phyloP scores from a whole-genome alignment of 1,284 basidiomycete species.

The Phellopilus nigrolimitatus region DNA sequence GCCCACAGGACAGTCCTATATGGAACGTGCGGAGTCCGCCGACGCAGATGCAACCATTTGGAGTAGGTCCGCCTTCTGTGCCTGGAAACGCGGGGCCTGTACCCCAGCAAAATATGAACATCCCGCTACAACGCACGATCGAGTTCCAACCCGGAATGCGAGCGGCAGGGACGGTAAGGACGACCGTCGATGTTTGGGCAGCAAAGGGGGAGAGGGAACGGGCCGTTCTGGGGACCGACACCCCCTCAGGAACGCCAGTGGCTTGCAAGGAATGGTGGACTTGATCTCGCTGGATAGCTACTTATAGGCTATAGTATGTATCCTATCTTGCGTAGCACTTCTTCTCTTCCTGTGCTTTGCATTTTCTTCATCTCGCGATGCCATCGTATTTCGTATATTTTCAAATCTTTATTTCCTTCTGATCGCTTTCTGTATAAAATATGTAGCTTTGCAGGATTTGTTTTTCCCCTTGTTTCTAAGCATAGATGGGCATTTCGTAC shows the following conservation, averaged over 20 bases:
- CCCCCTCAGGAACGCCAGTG: constrained; percentile 7
- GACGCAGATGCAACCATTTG: constrained; percentile 14
- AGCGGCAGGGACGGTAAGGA: constrained; percentile 25
- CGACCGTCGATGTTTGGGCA: constrained; percentile 32
- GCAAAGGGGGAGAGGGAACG: constrained; percentile 29
- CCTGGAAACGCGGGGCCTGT: constrained; percentile 8
- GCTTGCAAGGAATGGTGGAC: constrained; percentile 8
- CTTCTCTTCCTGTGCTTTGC: neutral
- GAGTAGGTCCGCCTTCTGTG: constrained; percentile 5
- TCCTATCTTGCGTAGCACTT: neutral
- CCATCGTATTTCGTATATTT: no score
- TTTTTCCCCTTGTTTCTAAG: no score
- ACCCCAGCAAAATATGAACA: constrained; percentile 11
- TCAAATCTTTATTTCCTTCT: no score
- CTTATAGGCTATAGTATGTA: no score
- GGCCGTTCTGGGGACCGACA: constrained; percentile 15
- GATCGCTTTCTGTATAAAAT: no score
- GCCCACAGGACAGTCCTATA: constrained; percentile 1
- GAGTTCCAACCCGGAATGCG: constrained; percentile 27
- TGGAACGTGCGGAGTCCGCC: constrained; percentile 15
- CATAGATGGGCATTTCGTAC: no score
- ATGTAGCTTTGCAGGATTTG: no score
- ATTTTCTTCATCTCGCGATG: no score
- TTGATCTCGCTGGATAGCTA: constrained; percentile 17
- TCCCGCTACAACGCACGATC: constrained; percentile 20